phyloP scores from a whole-genome alignment of 352 stramenopile species.

The Pythium coloratum region DNA sequence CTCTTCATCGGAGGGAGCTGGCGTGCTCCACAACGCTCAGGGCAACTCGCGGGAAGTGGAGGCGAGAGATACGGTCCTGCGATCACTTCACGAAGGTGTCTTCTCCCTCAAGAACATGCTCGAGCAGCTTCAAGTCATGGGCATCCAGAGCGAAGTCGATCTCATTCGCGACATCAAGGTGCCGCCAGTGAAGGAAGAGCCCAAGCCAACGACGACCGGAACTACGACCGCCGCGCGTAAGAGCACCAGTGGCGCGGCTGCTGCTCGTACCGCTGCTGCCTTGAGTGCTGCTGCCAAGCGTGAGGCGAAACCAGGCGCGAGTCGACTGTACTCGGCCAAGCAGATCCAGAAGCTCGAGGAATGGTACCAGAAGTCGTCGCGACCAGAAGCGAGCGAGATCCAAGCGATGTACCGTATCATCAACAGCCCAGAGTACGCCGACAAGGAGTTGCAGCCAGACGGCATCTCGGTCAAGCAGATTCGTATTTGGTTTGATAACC shows the following conservation, averaged over 20 bases:
- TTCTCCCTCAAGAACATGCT: conserved; percentile 70
- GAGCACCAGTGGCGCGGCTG: conserved; percentile 21
- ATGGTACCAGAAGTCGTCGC: conserved; percentile 84
- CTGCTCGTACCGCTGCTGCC: conserved; percentile 38
- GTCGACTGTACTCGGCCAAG: conserved; percentile 82
- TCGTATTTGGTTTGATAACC: conserved; percentile 89
- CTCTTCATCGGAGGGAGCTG: conserved; percentile 33
- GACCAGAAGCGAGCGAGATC: conserved; percentile 81
- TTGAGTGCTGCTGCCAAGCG: conserved; percentile 15
- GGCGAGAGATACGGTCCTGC: conserved; percentile 48
- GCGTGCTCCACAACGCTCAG: conserved; percentile 3
- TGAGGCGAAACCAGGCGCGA: conserved; percentile 79
- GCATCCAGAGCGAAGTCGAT: conserved; percentile 84
- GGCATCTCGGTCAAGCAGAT: conserved; percentile 88
- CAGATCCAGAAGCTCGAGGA: conserved; percentile 90
- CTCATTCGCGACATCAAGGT: conserved; percentile 78
- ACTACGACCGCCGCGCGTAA: conserved; percentile 30
- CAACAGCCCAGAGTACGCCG: conserved; percentile 79
- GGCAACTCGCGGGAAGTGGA: conserved; percentile 16
- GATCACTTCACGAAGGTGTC: conserved; percentile 55
- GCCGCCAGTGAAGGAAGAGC: conserved; percentile 51
- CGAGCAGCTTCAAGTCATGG: conserved; percentile 75
- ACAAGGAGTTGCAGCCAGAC: conserved; percentile 82
- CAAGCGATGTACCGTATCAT: conserved; percentile 91
- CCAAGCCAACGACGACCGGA: conserved; percentile 29